A percentile compares a stretch with the other conserved stretches of the same genome.
Conservation (phyloP, 352 stramenopile genomes). For the Globisporangium paddicum region DNA sequence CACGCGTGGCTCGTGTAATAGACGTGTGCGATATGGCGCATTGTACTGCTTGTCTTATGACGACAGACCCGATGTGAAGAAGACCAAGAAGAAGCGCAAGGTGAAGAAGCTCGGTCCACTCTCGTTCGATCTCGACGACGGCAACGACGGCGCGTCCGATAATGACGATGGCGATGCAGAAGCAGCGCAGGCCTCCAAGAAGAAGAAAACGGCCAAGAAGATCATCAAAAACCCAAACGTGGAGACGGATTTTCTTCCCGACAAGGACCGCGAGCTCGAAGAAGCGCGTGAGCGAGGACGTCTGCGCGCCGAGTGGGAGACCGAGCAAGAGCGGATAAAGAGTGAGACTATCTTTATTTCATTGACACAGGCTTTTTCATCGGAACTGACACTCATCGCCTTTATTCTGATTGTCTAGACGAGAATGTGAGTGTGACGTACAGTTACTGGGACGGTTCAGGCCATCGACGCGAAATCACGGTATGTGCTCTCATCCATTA, state of each 20-base stretch:
- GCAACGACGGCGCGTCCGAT: constrained; percentile 39
- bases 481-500: constrained; percentile 28
- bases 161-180: constrained; percentile 11
- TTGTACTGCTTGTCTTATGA: not conserved
- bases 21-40: not conserved
- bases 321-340: constrained; percentile 92
- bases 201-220: constrained; percentile 45
- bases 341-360: constrained; percentile 28
- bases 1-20: not conserved
- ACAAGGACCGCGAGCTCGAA: constrained; percentile 89
- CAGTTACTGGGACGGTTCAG: constrained; percentile 98
- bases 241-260: constrained; percentile 94
- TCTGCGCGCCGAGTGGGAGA: constrained; percentile 91
- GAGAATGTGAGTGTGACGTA: constrained; percentile 95
- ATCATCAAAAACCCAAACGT: constrained; percentile 92
- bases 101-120: constrained; percentile 70
- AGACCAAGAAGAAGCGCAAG: constrained; percentile 78
- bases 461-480: constrained; percentile 91
- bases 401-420: constrained; percentile 24
- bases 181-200: constrained; percentile 3
- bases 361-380: not conserved
- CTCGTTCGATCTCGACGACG: constrained; percentile 81
- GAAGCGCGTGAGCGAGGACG: constrained; percentile 68
- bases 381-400: not conserved
- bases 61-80: constrained; percentile 31